Percentiles rank a stretch among this genome's conserved stretches.
Conservation (phyloP, 768 basidiomycete species). For the Mycena epipterygia region DNA sequence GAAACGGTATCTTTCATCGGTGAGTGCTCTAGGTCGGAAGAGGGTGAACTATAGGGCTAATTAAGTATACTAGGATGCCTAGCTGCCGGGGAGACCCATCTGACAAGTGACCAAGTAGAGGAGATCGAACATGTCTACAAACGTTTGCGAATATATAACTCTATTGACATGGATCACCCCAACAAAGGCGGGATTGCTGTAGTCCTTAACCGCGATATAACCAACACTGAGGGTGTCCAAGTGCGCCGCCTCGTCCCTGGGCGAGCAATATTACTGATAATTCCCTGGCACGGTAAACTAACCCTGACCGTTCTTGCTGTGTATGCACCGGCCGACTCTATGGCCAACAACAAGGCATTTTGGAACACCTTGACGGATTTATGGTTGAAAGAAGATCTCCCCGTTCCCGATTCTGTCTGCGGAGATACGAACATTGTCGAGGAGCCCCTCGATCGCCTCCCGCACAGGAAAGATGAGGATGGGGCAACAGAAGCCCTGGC, state of each 20-base stretch:
- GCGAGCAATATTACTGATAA: conserved; percentile 9
- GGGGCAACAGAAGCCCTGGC: background rate
- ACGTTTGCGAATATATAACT: conserved; percentile 16
- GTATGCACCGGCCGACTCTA: conserved; percentile 35
- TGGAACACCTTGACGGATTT: conserved; percentile 22
- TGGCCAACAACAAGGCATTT: conserved; percentile 10
- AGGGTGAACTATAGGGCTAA: background rate
- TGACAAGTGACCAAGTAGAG: conserved; percentile 13
- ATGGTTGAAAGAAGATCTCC: conserved; percentile 7
- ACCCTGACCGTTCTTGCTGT: conserved; percentile 27
- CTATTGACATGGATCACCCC: background rate
- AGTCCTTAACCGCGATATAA: conserved; percentile 33
- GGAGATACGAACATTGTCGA: conserved; percentile 30
- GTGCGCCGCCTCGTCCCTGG: background rate
- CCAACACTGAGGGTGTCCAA: background rate
- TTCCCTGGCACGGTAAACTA: conserved; percentile 24
- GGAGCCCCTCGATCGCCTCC: conserved; percentile 22
- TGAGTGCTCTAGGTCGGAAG: background rate
- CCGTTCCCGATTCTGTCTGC: background rate
- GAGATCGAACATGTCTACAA: conserved; percentile 1
- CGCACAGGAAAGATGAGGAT: conserved; percentile 2
- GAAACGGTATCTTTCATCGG: background rate
- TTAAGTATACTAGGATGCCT: too few relatives aligned
- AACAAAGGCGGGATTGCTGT: conserved; percentile 32
- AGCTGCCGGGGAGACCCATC: conserved; percentile 33